Percentiles rank a stretch among this genome's conserved stretches.
Evolutionary conservation across 2,329 filamentous ascomycete species (phyloP).

Genomic region (Paecilomyces sp.): DNA sequence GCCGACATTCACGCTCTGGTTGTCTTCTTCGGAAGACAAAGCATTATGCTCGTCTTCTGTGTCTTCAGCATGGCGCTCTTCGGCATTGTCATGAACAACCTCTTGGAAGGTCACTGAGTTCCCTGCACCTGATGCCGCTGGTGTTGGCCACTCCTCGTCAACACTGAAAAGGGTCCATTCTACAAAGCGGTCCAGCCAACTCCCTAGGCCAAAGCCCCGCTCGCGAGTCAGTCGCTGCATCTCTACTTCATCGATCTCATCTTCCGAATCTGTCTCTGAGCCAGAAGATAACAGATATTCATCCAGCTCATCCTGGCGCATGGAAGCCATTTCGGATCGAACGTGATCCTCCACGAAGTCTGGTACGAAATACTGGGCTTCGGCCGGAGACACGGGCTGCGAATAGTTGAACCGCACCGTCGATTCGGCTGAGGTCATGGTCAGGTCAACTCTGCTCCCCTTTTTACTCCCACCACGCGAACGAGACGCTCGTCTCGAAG

Average conservation of each 20-base stretch:
- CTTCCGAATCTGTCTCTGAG: slow-evolving; percentile 23
- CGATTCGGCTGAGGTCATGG: slow-evolving; percentile 24
- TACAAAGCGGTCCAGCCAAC: slow-evolving; percentile 51
- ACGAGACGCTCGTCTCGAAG: slow-evolving; percentile 24
- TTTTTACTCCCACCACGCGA: slow-evolving; percentile 25
- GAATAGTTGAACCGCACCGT: slow-evolving; percentile 6
- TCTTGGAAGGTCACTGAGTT: slow-evolving; percentile 8
- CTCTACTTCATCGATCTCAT: slow-evolving; percentile 46
- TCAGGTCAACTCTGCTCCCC: slow-evolving; percentile 25
- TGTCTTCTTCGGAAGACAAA: slow-evolving; percentile 21
- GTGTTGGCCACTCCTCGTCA: slow-evolving; percentile 36
- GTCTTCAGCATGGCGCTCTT: slow-evolving; percentile 4
- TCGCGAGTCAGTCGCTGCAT: slow-evolving; percentile 45
- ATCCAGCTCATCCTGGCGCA: slow-evolving; percentile 14
- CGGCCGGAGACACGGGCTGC: slow-evolving; percentile 11
- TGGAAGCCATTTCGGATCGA: slow-evolving; percentile 30
- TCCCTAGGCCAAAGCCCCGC: slow-evolving; percentile 49
- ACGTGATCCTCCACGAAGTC: slow-evolving; percentile 45
- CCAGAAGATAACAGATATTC: slow-evolving; percentile 16
- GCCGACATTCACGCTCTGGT: slow-evolving; percentile 19
- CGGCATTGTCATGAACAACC: slow-evolving; percentile 8
- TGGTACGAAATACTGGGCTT: slow-evolving; percentile 22
- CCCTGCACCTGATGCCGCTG: neutral
- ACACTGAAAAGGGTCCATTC: slow-evolving; percentile 51
- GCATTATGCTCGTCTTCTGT: slow-evolving; percentile 21